phyloP scores from a whole-genome alignment of 2,329 filamentous ascomycete genomes.

The Beauveria caledonica region DNA sequence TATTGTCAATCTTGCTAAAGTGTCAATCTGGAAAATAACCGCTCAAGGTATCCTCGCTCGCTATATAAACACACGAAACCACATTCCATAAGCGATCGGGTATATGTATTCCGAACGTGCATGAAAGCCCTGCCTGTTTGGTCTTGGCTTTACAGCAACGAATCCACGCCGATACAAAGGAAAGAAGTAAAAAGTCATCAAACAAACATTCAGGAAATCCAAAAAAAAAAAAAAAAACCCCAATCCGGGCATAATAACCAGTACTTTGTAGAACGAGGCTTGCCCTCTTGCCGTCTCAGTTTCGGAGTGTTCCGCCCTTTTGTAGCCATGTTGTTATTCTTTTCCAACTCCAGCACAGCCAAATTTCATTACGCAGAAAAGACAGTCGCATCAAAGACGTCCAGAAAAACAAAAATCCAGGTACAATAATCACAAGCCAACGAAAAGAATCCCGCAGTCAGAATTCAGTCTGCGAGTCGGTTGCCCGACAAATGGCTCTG shows the following conservation, averaged over 20 bases:
- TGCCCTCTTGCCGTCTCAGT: constrained; percentile 11
- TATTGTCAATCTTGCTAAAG: background rate
- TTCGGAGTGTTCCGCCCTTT: constrained; percentile 13
- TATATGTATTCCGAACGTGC: constrained; percentile 14
- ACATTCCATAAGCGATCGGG: constrained; percentile 3
- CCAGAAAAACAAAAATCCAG: background rate
- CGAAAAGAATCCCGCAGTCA: background rate
- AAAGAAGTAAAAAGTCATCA: background rate
- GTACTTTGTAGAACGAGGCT: constrained; percentile 7
- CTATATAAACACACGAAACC: constrained; percentile 5
- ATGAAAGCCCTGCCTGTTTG: constrained; percentile 19
- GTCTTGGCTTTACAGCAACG: constrained; percentile 14
- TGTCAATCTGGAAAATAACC: constrained; percentile 6
- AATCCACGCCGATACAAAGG: background rate
- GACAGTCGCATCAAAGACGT: background rate
- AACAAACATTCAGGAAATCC: background rate
- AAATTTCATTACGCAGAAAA: background rate
- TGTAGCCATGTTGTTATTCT: constrained; percentile 6
- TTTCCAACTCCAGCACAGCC: constrained; percentile 8
- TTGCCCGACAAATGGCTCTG: constrained; percentile 6
- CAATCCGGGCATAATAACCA: background rate
- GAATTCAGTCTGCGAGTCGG: background rate
- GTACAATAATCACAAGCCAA: background rate
- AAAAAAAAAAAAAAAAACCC: no score
- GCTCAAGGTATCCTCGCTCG: constrained; percentile 4